These are phyloP conservation scores for Pterocarpus santalinus DNA, from an alignment of 306 rosid species.

Conservation along the genomic window DNA sequence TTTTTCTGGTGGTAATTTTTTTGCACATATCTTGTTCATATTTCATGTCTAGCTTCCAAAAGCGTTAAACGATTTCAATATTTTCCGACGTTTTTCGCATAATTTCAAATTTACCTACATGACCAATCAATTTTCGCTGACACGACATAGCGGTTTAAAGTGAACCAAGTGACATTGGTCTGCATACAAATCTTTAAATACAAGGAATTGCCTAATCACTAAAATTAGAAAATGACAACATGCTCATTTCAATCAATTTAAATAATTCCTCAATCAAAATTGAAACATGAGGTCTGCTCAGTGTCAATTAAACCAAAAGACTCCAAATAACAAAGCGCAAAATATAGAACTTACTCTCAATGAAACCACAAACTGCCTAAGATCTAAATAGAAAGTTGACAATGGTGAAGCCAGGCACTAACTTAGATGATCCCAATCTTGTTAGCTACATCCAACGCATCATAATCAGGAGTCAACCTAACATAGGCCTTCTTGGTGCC, in stretches of 20 bases:
- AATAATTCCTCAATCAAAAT: constrained; percentile 47
- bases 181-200: not conserved
- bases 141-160: not conserved
- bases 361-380: constrained; percentile 35
- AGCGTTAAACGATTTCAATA: no score
- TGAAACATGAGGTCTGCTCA: constrained; percentile 40
- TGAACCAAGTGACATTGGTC: not conserved
- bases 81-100: not conserved
- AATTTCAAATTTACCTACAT: not conserved
- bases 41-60: no score
- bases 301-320: constrained; percentile 30
- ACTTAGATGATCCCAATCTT: constrained; percentile 86
- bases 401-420: constrained; percentile 6
- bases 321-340: constrained; percentile 27
- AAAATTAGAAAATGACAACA: not conserved
- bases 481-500: constrained; percentile 96
- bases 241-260: constrained; percentile 27
- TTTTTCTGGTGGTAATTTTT: no score
- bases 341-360: constrained; percentile 37
- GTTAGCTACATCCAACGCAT: constrained; percentile 92
- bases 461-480: constrained; percentile 83
- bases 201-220: not conserved
- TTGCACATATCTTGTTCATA: no score
- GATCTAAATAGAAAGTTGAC: constrained; percentile 22
- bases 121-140: not conserved